These are phyloP conservation scores for Eimeria necatrix DNA, from an alignment of 169 alveolate species.

Conservation along the genomic window DNA sequence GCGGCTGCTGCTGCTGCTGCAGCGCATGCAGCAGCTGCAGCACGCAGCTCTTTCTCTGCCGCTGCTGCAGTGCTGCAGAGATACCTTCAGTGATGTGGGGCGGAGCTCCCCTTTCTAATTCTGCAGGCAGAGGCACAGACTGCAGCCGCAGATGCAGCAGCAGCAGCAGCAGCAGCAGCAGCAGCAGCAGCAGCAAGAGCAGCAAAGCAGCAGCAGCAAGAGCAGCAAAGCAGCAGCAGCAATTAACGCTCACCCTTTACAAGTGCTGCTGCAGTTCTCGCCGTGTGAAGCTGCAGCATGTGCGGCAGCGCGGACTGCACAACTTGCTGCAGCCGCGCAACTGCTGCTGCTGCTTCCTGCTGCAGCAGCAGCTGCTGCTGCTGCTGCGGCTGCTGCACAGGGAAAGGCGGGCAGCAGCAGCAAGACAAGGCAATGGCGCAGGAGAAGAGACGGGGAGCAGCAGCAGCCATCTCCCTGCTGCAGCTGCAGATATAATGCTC, in stretches of 20 bases:
- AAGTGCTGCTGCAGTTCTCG: background rate
- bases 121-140: background rate
- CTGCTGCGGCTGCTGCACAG: background rate
- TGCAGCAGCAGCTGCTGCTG: conserved; percentile 10
- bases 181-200: no score
- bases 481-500: conserved; percentile 10
- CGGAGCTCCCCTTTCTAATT: background rate
- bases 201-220: background rate
- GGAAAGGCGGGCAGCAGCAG: conserved; percentile 27
- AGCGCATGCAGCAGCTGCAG: background rate
- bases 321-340: conserved; percentile 20
- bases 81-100: background rate
- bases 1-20: background rate
- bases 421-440: conserved; percentile 4
- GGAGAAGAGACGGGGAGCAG: conserved; percentile 6
- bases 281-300: conserved; percentile 44
- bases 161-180: background rate
- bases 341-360: conserved; percentile 37
- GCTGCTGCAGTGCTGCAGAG: background rate
- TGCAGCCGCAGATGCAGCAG: background rate
- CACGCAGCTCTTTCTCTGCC: background rate
- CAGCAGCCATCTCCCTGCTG: conserved; percentile 41
- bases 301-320: conserved; percentile 1
- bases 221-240: background rate
- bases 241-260: background rate